These are phyloP conservation scores for Hymenochaete sp. DNA, from an alignment of 1,284 basidiomycete species.

Conservation along the genomic window DNA sequence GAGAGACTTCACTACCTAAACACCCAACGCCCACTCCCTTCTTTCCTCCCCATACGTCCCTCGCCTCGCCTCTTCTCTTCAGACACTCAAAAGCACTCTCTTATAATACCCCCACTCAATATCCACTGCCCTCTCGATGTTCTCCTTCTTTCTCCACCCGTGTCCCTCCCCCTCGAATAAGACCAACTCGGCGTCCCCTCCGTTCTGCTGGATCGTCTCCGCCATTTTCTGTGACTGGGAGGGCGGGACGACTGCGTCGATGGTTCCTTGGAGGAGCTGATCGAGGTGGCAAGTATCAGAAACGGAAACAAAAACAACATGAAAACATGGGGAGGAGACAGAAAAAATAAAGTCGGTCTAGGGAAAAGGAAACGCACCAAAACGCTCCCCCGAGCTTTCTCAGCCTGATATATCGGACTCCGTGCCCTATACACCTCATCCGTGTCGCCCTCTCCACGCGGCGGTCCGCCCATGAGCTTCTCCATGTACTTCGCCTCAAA, in stretches of 20 bases:
- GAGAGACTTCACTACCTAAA: too few relatives aligned
- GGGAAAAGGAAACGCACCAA: slow-evolving; percentile 31
- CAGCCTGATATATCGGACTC: slow-evolving; percentile 43
- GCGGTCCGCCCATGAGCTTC: slow-evolving; percentile 48
- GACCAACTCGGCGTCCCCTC: slow-evolving; percentile 40
- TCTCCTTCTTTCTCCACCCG: slow-evolving; percentile 40
- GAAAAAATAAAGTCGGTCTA: background rate
- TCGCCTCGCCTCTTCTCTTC: too few relatives aligned
- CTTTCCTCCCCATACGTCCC: too few relatives aligned
- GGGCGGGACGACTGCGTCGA: slow-evolving; percentile 50
- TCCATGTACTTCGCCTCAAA: slow-evolving; percentile 51
- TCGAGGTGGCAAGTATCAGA: background rate
- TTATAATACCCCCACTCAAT: slow-evolving; percentile 38
- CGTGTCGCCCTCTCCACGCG: slow-evolving; percentile 32
- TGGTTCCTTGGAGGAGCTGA: slow-evolving; percentile 47
- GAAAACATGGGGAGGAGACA: background rate
- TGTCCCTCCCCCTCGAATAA: slow-evolving; percentile 49
- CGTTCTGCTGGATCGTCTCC: slow-evolving; percentile 32
- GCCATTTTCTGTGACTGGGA: slow-evolving; percentile 43
- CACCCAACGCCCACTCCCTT: too few relatives aligned
- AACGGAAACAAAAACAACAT: background rate
- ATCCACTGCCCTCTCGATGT: slow-evolving; percentile 36
- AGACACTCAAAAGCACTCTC: too few relatives aligned
- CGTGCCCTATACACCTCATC: slow-evolving; percentile 42
- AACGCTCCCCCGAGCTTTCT: slow-evolving; percentile 42